Conservation (phyloP, 306 rosid species). For the Acacia crassicarpa region DNA sequence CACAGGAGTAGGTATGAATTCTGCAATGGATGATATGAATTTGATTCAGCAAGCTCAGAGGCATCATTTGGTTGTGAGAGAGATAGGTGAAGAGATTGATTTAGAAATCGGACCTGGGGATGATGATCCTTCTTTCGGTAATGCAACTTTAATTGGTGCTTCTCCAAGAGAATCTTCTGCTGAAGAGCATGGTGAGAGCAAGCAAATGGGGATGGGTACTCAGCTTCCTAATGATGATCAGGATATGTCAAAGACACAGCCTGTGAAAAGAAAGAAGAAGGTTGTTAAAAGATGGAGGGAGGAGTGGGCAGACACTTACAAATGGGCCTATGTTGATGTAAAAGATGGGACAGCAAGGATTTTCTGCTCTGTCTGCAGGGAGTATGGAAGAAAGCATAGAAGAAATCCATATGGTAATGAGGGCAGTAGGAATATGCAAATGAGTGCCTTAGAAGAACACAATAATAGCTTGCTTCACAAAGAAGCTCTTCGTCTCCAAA, state of each 20-base stretch:
- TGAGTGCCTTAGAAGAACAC: constrained; percentile 98
- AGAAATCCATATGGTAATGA: constrained; percentile 98
- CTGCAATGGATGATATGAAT: constrained; percentile 93
- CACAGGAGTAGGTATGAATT: constrained; percentile 76
- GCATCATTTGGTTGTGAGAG: constrained; percentile 93
- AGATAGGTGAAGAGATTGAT: constrained; percentile 94
- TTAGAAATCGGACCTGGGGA: constrained; percentile 97
- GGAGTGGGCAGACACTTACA: constrained; percentile 99
- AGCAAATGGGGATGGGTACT: constrained; percentile 82
- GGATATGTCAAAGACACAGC: constrained; percentile 71
- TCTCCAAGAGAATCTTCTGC: constrained; percentile 75
- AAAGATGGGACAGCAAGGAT: constrained; percentile 97
- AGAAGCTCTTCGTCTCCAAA: constrained; percentile 98
- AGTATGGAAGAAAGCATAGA: constrained; percentile 94
- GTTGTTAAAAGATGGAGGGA: constrained; percentile 99
- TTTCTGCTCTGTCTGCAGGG: constrained; percentile 96
- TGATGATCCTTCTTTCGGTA: constrained; percentile 89
- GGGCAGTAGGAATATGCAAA: constrained; percentile 99
- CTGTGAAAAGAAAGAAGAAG: constrained; percentile 83
- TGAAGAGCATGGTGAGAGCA: constrained; percentile 78
- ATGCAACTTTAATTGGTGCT: constrained; percentile 66
- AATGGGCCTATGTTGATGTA: constrained; percentile 96
- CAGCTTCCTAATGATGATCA: constrained; percentile 78
- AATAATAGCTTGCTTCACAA: constrained; percentile 98
- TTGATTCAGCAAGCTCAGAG: constrained; percentile 94